Conservation (phyloP, 2,329 filamentous ascomycete species). For the Neofusicoccum sp. region DNA sequence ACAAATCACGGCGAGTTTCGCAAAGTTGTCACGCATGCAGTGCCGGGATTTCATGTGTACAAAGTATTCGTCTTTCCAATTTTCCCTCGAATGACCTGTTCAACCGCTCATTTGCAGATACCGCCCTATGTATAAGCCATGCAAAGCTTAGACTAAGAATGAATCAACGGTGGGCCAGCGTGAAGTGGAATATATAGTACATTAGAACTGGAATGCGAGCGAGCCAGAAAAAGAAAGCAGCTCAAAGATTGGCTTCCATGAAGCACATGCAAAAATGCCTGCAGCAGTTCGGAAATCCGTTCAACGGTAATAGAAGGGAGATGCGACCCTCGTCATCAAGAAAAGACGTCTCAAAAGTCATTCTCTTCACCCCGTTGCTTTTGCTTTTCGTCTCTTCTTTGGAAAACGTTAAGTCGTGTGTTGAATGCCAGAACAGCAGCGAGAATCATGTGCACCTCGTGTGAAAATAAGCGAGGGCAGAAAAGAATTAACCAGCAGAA, state of each 20-base stretch:
- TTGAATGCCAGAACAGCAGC: conserved; percentile 6
- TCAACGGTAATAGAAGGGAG: not conserved
- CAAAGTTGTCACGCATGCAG: not conserved
- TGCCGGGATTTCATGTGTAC: not conserved
- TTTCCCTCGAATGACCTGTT: not conserved
- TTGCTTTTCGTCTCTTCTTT: conserved; percentile 15
- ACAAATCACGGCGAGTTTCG: too few relatives aligned
- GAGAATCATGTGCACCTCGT: conserved; percentile 3
- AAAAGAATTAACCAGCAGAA: conserved; percentile 2
- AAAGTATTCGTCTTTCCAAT: not conserved
- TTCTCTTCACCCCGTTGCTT: not conserved
- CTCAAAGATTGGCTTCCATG: not conserved
- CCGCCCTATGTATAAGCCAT: not conserved
- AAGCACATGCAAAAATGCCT: not conserved
- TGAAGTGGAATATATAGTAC: conserved; percentile 1
- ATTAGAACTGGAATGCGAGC: conserved; percentile 5
- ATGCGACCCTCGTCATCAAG: conserved; percentile 4
- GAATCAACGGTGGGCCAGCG: not conserved
- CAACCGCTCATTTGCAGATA: not conserved
- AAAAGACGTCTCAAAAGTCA: conserved; percentile 4
- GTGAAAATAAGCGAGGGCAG: not conserved
- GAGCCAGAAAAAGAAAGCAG: not conserved
- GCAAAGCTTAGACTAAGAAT: too few relatives aligned
- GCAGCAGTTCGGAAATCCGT: not conserved
- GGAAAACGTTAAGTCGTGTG: conserved; percentile 9